Evolutionary conservation across 2,329 filamentous ascomycete genomes (phyloP).

Genomic region (Meredithiella fracta): DNA sequence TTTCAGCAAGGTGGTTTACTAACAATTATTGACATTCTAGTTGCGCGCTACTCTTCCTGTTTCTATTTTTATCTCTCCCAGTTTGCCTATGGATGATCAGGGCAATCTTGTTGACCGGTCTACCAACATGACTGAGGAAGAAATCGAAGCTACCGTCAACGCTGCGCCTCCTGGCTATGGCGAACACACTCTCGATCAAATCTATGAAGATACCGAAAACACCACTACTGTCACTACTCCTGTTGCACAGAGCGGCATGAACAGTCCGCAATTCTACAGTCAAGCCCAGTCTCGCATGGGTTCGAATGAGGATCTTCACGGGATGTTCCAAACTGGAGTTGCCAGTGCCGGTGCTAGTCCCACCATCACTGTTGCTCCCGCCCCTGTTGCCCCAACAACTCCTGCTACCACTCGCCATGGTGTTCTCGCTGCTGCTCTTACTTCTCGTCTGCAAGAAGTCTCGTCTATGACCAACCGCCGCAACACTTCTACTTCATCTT

Average conservation of each 20-base stretch:
- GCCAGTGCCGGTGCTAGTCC: slow-evolving; percentile 21
- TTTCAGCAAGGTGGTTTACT: no score
- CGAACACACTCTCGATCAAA: slow-evolving; percentile 71
- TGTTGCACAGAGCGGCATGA: slow-evolving; percentile 52
- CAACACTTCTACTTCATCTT: slow-evolving; percentile 30
- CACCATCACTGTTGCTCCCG: slow-evolving; percentile 10
- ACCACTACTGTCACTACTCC: slow-evolving; percentile 66
- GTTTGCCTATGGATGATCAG: slow-evolving; percentile 73
- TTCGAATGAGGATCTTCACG: slow-evolving; percentile 63
- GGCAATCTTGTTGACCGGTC: slow-evolving; percentile 57
- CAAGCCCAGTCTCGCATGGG: slow-evolving; percentile 53
- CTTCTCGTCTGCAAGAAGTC: slow-evolving; percentile 54
- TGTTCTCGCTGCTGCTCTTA: slow-evolving; percentile 29
- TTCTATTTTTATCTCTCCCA: slow-evolving; percentile 89
- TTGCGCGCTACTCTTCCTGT: slow-evolving; percentile 80
- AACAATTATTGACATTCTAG: slow-evolving; percentile 23
- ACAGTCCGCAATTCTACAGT: slow-evolving; percentile 54
- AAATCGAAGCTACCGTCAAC: slow-evolving; percentile 33
- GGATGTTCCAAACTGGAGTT: slow-evolving; percentile 26
- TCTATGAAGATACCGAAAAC: slow-evolving; percentile 71
- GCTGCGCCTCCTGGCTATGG: slow-evolving; percentile 87
- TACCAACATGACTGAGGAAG: slow-evolving; percentile 21
- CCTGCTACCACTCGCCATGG: slow-evolving; percentile 13
- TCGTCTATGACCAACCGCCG: slow-evolving; percentile 32
- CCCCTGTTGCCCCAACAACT: slow-evolving; percentile 1